Evolutionary conservation across 2,329 filamentous ascomycete species (phyloP), one percentile per base, ranked within the genome.

Genomic region (Xenosphaeropsis pyriputrescens): DNA sequence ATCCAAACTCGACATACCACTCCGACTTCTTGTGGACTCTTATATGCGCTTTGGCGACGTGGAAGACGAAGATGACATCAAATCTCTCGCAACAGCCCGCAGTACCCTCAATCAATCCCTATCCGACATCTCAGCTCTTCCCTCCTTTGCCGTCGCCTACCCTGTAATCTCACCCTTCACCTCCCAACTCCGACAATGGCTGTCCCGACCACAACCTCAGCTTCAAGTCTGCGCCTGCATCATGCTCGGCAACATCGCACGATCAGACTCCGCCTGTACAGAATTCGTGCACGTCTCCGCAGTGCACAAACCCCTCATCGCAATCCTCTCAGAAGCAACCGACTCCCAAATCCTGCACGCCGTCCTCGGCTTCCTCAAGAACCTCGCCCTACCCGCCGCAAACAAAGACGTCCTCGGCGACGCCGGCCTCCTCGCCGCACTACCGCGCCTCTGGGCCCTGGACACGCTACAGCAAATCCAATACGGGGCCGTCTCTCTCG

Each of bases 281-380:
- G 55, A 63, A 29, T 64, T 79, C 29, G 65, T 78, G 1, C 52
- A 59, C 8, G 51, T 59, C 2, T 59, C 59, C 4, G 60, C 64
- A 40, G 48, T 62, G 6, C 62, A 67, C 45, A 47, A 50, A 7
- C 62, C 65, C 0, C 57, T 79, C 2, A 50, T 66, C 34, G 39
- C 50, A 13, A 47, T 72, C 31, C 55, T 78, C 15, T 50, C 59
- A 7, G 53, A 66, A 18, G 47, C 58, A 0, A 51, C 39, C 6
- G 62, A 68, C 42, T 52, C 63, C 1, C 70, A 75, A 43, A 64
- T 75, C 13, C 58, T 74, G 0, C 73, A 78, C 48, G 63, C 71
- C 1, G 58, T 62, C 2, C 59, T 79, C 14, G 68, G 71, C 6
- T 76, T 77, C 47, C 64, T 78, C 42, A 78, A 76, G 53, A 79